These are phyloP conservation scores for Kokia cookei DNA, from an alignment of 441 rosid genomes.

Conservation along the genomic window DNA sequence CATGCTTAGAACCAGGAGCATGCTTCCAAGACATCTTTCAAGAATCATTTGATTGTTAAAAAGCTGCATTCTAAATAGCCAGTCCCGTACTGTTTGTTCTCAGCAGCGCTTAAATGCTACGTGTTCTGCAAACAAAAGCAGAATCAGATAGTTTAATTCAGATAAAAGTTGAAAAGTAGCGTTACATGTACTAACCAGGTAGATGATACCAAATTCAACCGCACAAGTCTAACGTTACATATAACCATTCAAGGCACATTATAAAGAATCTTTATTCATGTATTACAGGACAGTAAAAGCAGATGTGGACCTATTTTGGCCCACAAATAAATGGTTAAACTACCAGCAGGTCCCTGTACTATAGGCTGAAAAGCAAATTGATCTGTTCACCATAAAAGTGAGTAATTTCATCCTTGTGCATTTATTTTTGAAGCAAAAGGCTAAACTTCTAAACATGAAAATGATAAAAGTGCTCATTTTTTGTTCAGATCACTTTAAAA, in stretches of 20 bases:
- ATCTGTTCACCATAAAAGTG: not conserved
- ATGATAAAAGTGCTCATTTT: not conserved
- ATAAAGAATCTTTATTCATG: not conserved
- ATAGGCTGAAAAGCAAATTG: not conserved
- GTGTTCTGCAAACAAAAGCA: constrained; percentile 10
- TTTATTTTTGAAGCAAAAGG: not conserved
- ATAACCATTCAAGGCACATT: not conserved
- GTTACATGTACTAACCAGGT: not conserved
- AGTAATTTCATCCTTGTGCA: not conserved
- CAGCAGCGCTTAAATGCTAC: constrained; percentile 19
- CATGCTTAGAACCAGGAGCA: constrained; percentile 38
- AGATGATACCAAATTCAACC: not conserved
- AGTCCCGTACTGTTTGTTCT: not conserved
- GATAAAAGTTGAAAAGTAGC: not conserved
- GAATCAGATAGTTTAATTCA: not conserved
- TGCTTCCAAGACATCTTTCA: constrained; percentile 34
- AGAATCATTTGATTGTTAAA: constrained; percentile 39
- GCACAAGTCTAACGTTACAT: not conserved
- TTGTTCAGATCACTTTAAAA: not conserved
- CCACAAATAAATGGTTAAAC: not conserved
- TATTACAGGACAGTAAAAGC: not conserved
- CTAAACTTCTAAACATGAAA: not conserved
- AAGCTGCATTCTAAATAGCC: not conserved
- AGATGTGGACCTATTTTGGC: not conserved
- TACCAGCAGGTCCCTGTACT: not conserved